These are phyloP conservation scores for Beta lomatogona DNA, from an alignment of 179 eudicot genomes.

Conservation along the genomic window DNA sequence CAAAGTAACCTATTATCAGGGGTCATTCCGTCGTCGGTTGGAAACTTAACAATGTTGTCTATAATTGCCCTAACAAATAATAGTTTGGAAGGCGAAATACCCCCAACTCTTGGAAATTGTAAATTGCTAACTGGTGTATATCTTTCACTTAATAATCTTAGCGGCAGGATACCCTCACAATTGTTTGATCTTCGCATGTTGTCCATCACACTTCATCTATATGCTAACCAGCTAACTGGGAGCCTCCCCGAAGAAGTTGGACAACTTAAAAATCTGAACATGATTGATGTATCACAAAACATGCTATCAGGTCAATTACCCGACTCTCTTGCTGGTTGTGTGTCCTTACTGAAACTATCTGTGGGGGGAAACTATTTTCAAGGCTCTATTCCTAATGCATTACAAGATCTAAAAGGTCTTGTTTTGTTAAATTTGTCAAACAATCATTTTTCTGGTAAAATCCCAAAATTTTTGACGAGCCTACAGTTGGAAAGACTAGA, in stretches of 20 bases:
- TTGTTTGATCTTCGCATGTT: conserved; percentile 7
- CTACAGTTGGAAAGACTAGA: conserved; percentile 24
- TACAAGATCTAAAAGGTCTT: conserved; percentile 16
- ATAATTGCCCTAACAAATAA: no score
- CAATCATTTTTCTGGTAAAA: conserved; percentile 39
- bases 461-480: conserved; percentile 14
- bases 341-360: neutral
- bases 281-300: conserved; percentile 31
- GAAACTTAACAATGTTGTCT: no score
- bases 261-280: neutral
- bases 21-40: no score
- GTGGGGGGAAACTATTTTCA: conserved; percentile 21
- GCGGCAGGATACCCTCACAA: conserved; percentile 22
- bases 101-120: no score
- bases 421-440: conserved; percentile 27
- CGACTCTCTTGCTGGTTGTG: conserved; percentile 16
- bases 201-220: conserved; percentile 3
- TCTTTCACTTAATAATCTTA: no score
- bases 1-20: no score
- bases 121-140: no score
- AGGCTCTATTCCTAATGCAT: conserved; percentile 29
- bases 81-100: no score
- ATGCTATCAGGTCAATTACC: conserved; percentile 36
- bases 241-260: conserved; percentile 31
- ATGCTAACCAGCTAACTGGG: conserved; percentile 25